Percentiles rank a stretch among this genome's conserved stretches.
Conservation (phyloP, 805 yeast genomes). For the Teunomyces pallodes region DNA sequence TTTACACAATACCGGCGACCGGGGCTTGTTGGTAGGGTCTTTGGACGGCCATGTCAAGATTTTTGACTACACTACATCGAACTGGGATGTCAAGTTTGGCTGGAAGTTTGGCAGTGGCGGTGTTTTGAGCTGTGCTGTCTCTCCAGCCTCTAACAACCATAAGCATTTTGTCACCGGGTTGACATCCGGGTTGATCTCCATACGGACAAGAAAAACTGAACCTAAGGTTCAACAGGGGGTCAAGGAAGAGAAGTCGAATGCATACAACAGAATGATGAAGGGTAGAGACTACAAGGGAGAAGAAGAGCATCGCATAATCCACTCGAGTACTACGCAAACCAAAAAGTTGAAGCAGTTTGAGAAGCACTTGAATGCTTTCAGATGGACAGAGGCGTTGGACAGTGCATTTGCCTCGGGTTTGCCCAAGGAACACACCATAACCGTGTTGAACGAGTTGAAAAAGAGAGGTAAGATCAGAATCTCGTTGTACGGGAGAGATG, state of each 20-base stretch:
- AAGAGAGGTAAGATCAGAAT: conserved; percentile 84
- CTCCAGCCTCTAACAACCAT: conserved; percentile 60
- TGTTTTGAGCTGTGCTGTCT: conserved; percentile 83
- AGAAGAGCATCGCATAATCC: conserved; percentile 69
- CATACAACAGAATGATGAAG: conserved; percentile 78
- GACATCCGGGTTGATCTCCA: conserved; percentile 82
- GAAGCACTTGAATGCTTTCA: conserved; percentile 77
- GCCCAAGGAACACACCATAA: conserved; percentile 74
- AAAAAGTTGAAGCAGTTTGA: conserved; percentile 82
- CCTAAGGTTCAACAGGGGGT: conserved; percentile 53
- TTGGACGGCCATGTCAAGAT: conserved; percentile 97
- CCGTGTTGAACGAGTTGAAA: conserved; percentile 82
- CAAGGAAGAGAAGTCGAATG: conserved; percentile 51
- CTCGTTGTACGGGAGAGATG: conserved; percentile 82
- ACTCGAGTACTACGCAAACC: conserved; percentile 49
- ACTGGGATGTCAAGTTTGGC: conserved; percentile 90
- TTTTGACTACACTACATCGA: conserved; percentile 68
- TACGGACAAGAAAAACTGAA: conserved; percentile 79
- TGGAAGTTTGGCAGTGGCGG: conserved; percentile 94
- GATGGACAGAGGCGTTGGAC: conserved; percentile 92
- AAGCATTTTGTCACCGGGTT: conserved; percentile 89
- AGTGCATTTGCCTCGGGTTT: conserved; percentile 77
- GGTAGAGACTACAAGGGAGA: conserved; percentile 92
- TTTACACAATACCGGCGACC: conserved; percentile 66
- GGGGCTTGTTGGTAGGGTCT: conserved; percentile 89